Percentiles rank a stretch among this genome's conserved stretches.
These are phyloP conservation scores for Venturia carpophila DNA, from an alignment of 2,329 filamentous ascomycete species.

Conservation along the genomic window DNA sequence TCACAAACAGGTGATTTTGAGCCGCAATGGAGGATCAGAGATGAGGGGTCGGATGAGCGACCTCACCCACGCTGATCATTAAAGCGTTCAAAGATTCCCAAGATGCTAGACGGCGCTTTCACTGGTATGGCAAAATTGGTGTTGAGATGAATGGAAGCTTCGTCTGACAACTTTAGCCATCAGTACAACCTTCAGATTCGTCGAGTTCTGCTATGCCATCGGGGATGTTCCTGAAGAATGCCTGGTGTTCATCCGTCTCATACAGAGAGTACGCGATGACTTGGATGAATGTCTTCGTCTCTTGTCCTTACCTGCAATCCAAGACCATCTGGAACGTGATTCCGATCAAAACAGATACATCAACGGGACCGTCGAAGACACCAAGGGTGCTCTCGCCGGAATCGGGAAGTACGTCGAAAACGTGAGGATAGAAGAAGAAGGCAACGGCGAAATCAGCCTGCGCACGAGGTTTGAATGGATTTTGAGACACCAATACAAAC, in stretches of 20 bases:
- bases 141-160: background rate
- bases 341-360: conserved; percentile 26
- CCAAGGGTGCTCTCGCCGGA: conserved; percentile 25
- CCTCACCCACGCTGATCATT: background rate
- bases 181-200: conserved; percentile 26
- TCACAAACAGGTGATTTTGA: background rate
- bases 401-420: conserved; percentile 28
- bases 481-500: conserved; percentile 26
- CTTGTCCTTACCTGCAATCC: conserved; percentile 22
- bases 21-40: background rate
- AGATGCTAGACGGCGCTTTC: conserved; percentile 1
- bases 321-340: conserved; percentile 24
- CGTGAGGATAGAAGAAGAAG: conserved; percentile 24
- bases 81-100: background rate
- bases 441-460: conserved; percentile 23
- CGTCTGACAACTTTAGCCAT: conserved; percentile 20
- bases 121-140: background rate
- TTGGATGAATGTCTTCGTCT: conserved; percentile 27
- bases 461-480: conserved; percentile 28
- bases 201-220: conserved; percentile 25
- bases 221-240: conserved; percentile 25
- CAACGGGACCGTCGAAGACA: conserved; percentile 24
- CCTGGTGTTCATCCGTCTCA: conserved; percentile 24
- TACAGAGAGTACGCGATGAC: conserved; percentile 27
- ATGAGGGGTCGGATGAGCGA: background rate